Percentiles rank a stretch among this genome's conserved stretches.
Conservation (phyloP, 257 asterid genomes). For the Solanum microdontum region DNA sequence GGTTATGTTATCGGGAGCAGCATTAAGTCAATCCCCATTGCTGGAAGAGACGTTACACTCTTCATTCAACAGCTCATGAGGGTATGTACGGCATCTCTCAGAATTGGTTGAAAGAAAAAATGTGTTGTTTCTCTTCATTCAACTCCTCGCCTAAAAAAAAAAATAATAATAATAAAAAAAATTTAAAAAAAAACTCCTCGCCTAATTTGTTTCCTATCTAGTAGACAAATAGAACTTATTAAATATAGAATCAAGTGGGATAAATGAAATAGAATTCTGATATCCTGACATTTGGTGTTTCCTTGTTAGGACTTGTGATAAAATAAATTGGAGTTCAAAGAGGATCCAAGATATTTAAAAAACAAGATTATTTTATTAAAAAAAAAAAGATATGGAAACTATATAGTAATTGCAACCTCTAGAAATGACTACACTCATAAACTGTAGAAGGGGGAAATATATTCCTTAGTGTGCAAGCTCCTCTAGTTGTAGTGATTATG, state of each 20-base stretch:
- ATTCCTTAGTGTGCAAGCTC: neutral
- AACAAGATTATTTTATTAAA: neutral
- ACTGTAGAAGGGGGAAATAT: neutral
- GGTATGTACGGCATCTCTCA: constrained; percentile 25
- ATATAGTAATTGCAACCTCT: neutral
- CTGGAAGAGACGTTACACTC: constrained; percentile 79
- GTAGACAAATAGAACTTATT: neutral
- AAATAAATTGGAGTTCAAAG: neutral
- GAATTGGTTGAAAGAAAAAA: neutral
- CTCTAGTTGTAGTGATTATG: neutral
- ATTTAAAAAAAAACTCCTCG: neutral
- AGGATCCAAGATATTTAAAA: neutral
- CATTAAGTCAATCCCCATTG: constrained; percentile 80
- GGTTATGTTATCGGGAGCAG: constrained; percentile 97
- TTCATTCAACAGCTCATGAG: constrained; percentile 88
- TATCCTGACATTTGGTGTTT: neutral
- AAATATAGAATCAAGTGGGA: neutral
- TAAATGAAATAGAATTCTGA: neutral
- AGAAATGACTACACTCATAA: neutral
- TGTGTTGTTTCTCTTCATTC: neutral
- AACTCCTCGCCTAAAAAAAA: neutral
- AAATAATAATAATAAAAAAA: too few relatives aligned
- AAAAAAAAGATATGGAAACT: neutral
- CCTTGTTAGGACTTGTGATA: neutral
- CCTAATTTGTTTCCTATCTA: neutral